Evolutionary conservation across 192 early-diverging fungal genomes (phyloP).

Genomic region (Piromyces sp.): DNA sequence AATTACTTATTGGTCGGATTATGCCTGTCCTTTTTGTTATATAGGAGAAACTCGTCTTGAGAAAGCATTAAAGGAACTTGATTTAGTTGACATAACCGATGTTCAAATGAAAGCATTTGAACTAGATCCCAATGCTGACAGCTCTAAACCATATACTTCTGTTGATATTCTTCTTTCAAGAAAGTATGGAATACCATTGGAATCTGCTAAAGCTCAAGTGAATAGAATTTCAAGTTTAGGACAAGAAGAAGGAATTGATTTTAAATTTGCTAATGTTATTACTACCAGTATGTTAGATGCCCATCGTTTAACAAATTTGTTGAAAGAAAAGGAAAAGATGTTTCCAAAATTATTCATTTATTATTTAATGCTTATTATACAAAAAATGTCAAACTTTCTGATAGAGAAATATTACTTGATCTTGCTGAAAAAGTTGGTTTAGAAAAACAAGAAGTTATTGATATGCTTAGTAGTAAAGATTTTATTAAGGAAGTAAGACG

Average conservation of each 20-base stretch:
- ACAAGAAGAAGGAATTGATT: background rate
- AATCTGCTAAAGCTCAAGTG: background rate
- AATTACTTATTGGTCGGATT: background rate
- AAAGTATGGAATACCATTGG: background rate
- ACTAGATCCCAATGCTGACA: background rate
- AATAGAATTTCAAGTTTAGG: background rate
- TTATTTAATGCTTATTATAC: background rate
- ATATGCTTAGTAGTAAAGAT: background rate
- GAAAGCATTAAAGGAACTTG: background rate
- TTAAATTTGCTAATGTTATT: background rate
- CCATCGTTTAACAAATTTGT: background rate
- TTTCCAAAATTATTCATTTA: background rate
- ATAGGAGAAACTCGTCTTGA: background rate
- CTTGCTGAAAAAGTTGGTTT: background rate
- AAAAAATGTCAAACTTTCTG: background rate
- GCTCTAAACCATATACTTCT: accelerated
- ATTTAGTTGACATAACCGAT: background rate
- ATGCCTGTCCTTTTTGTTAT: background rate
- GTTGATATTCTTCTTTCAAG: background rate
- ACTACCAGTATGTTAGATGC: background rate
- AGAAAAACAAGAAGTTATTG: background rate
- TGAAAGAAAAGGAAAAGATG: background rate
- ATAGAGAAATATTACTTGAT: background rate
- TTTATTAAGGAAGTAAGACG: background rate
- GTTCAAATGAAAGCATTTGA: background rate